Evolutionary conservation across 2,329 filamentous ascomycete genomes (phyloP), one percentile per base, ranked within the genome.

Genomic region (Sporothrix phasma): DNA sequence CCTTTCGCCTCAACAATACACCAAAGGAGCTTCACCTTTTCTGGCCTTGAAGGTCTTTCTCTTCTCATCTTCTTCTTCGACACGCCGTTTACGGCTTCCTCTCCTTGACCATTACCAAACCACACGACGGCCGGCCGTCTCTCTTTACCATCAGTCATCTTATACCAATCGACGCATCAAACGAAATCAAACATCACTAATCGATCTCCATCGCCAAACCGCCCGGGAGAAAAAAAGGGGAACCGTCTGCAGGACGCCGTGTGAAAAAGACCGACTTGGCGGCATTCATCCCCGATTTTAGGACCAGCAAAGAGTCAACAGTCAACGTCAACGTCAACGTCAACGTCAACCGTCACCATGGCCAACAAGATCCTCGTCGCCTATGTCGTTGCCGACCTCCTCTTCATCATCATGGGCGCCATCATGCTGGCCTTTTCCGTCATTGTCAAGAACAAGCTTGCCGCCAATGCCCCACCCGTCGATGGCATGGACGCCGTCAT

Each of bases 371-470:
- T 85, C 66, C 78, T 83, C 66, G 68, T 78, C 67, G 74, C 79
- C 68, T 81, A 81, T 65, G 70, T 82, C 67, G 73, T 72, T 67
- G 73, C 76, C 70, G 80, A 83, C 71, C 66, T 75, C 64, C 72
- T 84, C 69, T 84, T 85, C 72, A 76, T 81, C 68, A 70, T 75
- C 63, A 80, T 81, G 66, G 83, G 83, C 63, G 76, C 79, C 69
- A 73, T 85, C 71, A 78, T 82, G 72, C 73, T 85, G 66, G 81
- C 76, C 64, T 84, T 84, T 73, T 80, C 77, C 62, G 71, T 84
- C 72, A 75, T 84, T 69, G 80, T 81, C 24, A 59, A 59, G 56
- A 59, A 58, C 68, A 75, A 76, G 69, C 79, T 77, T 66, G 74
- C 76, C 64, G 75, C 77, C 72, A 74, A 76, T 72, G 72, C 80